phyloP scores from a whole-genome alignment of 768 basidiomycete genomes.

The Tubosaeta sp. region DNA sequence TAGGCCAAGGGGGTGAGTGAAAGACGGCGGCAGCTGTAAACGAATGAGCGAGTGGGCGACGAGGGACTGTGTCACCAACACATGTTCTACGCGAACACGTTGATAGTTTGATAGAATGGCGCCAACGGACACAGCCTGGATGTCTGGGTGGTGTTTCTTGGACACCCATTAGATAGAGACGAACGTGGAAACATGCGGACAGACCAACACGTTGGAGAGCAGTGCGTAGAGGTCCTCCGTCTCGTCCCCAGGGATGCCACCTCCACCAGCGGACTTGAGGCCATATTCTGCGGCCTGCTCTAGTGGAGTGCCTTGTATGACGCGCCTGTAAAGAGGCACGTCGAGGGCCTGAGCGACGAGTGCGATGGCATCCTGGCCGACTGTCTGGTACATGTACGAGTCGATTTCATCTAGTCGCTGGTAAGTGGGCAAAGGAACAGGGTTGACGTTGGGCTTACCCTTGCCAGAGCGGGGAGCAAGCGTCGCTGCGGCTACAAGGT shows the following conservation, averaged over 20 bases:
- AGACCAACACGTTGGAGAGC: conserved; percentile 72
- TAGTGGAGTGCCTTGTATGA: conserved; percentile 78
- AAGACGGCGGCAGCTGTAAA: conserved; percentile 70
- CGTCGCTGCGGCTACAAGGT: conserved; percentile 84
- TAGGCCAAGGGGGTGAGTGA: conserved; percentile 78
- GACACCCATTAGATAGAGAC: conserved; percentile 1
- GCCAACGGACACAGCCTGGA: conserved; percentile 87
- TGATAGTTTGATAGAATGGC: conserved; percentile 98
- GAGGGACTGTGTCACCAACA: conserved; percentile 46
- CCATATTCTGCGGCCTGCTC: conserved; percentile 88
- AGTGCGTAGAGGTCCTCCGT: conserved; percentile 88
- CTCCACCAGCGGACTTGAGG: conserved; percentile 42
- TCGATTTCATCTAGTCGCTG: conserved; percentile 85
- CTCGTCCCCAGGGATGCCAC: conserved; percentile 79
- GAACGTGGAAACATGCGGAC: conserved; percentile 7
- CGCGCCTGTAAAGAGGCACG: conserved; percentile 77
- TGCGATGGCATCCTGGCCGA: conserved; percentile 91
- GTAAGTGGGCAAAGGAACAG: conserved; percentile 2
- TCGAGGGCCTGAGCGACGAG: conserved; percentile 80
- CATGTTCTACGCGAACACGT: conserved; percentile 94
- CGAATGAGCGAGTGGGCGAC: conserved; percentile 2
- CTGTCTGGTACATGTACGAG: conserved; percentile 98
- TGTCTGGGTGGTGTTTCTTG: conserved; percentile 72
- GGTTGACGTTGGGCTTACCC: conserved; percentile 45
- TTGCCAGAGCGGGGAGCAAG: conserved; percentile 79